phyloP scores from a whole-genome alignment of 768 basidiomycete genomes.

The Russula vinacea region DNA sequence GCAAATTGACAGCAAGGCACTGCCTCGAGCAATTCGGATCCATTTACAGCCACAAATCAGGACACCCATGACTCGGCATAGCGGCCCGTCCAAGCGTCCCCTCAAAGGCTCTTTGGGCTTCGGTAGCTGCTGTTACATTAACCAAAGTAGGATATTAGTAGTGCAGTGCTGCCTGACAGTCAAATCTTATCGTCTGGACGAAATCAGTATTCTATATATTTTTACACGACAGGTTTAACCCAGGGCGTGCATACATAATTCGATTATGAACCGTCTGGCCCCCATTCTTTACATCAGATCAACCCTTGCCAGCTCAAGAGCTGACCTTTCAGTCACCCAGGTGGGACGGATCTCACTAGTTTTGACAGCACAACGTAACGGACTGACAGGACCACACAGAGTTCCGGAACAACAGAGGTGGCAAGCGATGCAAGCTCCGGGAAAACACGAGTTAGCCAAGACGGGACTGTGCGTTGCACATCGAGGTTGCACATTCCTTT shows the following conservation, averaged over 20 bases:
- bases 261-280: slow-evolving; percentile 22
- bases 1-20: slow-evolving; percentile 8
- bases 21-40: slow-evolving; percentile 5
- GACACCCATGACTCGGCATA: slow-evolving; percentile 9
- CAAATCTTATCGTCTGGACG: slow-evolving; percentile 2
- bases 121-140: background rate
- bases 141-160: background rate
- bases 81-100: slow-evolving; percentile 17
- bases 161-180: background rate
- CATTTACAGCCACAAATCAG: background rate
- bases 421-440: background rate
- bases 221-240: background rate
- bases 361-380: background rate
- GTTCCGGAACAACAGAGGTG: slow-evolving; percentile 5
- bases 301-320: slow-evolving; percentile 17
- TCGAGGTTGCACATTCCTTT: background rate
- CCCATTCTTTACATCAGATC: slow-evolving; percentile 24
- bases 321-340: background rate
- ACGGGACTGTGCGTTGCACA: background rate
- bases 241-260: background rate
- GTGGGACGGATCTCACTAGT: background rate
- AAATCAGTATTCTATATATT: slow-evolving; percentile 9
- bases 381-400: background rate
- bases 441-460: background rate
- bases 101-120: background rate